Base-by-base conservation (phyloP, 2,329 filamentous ascomycete species). In the Fonsecaea monophora region DNA sequence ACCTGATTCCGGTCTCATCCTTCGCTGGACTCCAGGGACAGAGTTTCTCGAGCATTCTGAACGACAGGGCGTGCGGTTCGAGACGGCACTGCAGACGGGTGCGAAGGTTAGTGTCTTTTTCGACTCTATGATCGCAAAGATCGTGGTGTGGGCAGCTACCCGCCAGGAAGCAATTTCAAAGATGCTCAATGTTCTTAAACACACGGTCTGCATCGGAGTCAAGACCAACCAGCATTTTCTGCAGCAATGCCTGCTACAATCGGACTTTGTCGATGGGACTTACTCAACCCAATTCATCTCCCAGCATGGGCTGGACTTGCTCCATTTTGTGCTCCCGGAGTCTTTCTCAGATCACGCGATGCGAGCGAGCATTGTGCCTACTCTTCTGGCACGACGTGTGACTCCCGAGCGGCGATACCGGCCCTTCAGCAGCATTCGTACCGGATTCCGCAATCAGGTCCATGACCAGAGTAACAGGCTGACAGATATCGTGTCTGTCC, bases 161-260 rank as follows among this genome's bases (percentile, higher is more conserved):
- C 69, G 78, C 12, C 61, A 72, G 0, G 57, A 76, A 9, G 79
- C 79, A 0, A 76, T 79, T 15, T 70, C 75, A 32, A 79, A 77
- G 54, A 79, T 79, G 75, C 68, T 45, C 5, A 64, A 70, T 2
- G 73, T 77, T 1, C 70, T 81, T 1, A 71, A 75, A 0, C 64
- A 78, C 9, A 79, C 77, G 1, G 76, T 87, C 78, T 92, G 91
- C 73, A 90, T 91, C 85, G 90, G 92, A 80, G 91, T 92, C 62
- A 74, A 71, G 42, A 77, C 75, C 4, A 76, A 76, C 56, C 74
- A 75, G 57, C 68, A 73, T 1, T 74, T 75, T 30, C 65, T 76
- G 48, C 75, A 74, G 54, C 64, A 64, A 2, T 75, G 69, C 48
- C 63, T 76, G 8, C 38, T 71, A 38, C 68, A 72, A 15, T 8